Evolutionary conservation across 2,329 filamentous ascomycete genomes (phyloP), one percentile per base, ranked within the genome.

Genomic region (Monilinia fructicola): DNA sequence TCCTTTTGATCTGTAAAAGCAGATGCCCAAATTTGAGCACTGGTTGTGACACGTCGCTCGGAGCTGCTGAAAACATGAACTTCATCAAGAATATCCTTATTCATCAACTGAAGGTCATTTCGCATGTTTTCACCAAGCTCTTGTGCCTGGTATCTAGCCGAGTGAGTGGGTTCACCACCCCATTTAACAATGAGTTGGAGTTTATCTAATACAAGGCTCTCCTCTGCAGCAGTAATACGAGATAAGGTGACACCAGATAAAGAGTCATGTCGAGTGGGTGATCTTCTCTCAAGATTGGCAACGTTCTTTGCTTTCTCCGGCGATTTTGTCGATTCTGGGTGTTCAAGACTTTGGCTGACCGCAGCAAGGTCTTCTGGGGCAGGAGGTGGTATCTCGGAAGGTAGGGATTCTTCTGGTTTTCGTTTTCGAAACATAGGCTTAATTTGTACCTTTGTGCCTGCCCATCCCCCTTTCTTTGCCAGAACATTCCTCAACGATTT

Each of bases 391-490:
- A 31, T 48, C 35, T 54, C 56, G 2, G 64, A 55, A 48, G 23
- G 38, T 23, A 23, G 7, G 21, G 56, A 31, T 70, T 88, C 86
- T 61, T 90, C 86, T 3, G 87, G 85, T 74, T 88, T 92, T 74
- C 92, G 89, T 80, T 94, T 97, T 62, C 93, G 88, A 78, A 99
- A 99, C 93, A 99, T 97, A 12, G 95, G 95, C 78, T 99, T 99
- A 77, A 99, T 98, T 78, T 99, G 95, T 2, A 99, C 93, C 78
- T 99, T 99, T 1, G 95, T 99, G 0, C 95, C 95, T 4, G 93
- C 89, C 90, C 94, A 97, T 26, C 88, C 88, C 1, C 93, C 93
- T 78, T 99, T 99, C 79, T 95, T 96, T 53, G 92, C 88, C 9
- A 99, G 81, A 7, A 96, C 94, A 69, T 94, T 94, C 67, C 90